Evolutionary conservation across 1,284 basidiomycete genomes (phyloP).

Genomic region (Microbotryum intermedium): DNA sequence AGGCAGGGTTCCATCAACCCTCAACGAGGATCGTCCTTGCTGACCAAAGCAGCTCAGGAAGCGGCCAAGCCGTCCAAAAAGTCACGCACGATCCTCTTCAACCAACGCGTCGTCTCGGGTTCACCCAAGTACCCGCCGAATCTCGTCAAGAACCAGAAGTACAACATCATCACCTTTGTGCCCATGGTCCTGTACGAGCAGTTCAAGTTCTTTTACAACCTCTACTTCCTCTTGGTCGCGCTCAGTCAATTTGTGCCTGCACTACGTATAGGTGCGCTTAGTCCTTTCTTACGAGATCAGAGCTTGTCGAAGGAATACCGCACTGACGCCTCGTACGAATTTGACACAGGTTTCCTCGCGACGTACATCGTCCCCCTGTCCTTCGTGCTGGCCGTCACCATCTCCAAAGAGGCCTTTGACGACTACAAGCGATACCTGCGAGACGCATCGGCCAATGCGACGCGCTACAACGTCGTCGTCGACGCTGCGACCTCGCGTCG

Average conservation of each 20-base stretch:
- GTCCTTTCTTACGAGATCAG: background rate
- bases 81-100: constrained; percentile 17
- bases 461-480: constrained; percentile 75
- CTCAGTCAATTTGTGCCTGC: constrained; percentile 93
- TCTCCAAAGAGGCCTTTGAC: constrained; percentile 98
- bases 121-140: constrained; percentile 50
- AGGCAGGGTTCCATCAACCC: background rate
- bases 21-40: background rate
- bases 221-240: constrained; percentile 96
- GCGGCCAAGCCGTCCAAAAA: constrained; percentile 3
- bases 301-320: background rate
- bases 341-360: constrained; percentile 70
- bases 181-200: constrained; percentile 97
- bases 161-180: constrained; percentile 87
- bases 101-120: background rate
- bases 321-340: background rate
- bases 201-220: constrained; percentile 99
- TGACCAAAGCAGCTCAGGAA: constrained; percentile 1
- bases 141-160: constrained; percentile 94
- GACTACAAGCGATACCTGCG: constrained; percentile 88
- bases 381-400: constrained; percentile 88
- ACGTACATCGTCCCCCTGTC: constrained; percentile 95
- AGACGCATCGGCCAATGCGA: constrained; percentile 89
- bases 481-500: constrained; percentile 40
- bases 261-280: constrained; percentile 73